Evolutionary conservation across 345 rosid genomes (phyloP), one percentile per base, ranked within the genome.

Genomic region (Cochlearia excelsa): DNA sequence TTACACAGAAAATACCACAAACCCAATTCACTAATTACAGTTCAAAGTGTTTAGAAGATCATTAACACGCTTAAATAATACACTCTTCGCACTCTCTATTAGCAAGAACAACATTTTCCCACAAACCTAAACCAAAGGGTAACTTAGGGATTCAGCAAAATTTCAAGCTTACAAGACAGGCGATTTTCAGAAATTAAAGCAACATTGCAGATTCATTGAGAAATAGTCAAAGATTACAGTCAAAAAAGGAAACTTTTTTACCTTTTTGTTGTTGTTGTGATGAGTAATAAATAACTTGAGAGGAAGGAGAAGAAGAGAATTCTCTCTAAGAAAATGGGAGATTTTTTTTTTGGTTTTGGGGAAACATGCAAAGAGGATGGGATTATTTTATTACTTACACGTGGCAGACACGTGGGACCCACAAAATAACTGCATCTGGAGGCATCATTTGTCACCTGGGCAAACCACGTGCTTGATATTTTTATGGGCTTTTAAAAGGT

Each of bases 341-440:
- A 42, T 3, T n/a, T 37, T 40, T n/a, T 3, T n/a, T 37, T 40
- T 16, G 26, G 23, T 16, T 16, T 16, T 37, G 2, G 35, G 10
- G 30, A 1, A 58, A 59, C 52, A 60, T 53, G 73, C 61, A 68
- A 31, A 61, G 73, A 41, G 51, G 51, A 61, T 61, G 61, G 62
- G 40, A 16, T 6, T 49, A 38, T 40, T 41, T 31, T 42, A 2
- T 51, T 47, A 9, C 3, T 40, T 54, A 51, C 65, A 67, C 71
- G 70, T 66, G 58, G 51, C 30, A 4, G 27, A 2, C 57, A 68
- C 67, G 68, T 61, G 68, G 68, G 68, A 2, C 73, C 67, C 67
- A 4, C 30, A 16, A 11, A 26, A 23, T 68, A 59, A 68, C 66
- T 16, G 66, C 50, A 52, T 33, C 59, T 52, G 60, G 67, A 68